Evolutionary conservation across 495 filamentous ascomycete species (phyloP).

Genomic region (Astrocystis sublimbata): DNA sequence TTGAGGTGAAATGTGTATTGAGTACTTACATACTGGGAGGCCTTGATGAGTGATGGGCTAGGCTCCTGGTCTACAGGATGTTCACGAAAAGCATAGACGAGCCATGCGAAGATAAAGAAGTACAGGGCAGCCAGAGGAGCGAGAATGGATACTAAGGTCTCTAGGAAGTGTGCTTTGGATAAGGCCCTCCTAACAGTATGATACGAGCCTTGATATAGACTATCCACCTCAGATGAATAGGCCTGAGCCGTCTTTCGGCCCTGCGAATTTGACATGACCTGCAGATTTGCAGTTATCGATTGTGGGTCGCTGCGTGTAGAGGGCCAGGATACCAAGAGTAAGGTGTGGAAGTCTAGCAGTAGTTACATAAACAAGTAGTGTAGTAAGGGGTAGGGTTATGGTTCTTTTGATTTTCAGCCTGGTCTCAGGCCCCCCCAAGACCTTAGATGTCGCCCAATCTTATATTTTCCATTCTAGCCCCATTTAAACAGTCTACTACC

Average conservation of each 20-base stretch:
- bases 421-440: too few relatives aligned
- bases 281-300: background rate
- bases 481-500: too few relatives aligned
- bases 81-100: background rate
- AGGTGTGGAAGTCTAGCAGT: too few relatives aligned
- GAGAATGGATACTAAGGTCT: background rate
- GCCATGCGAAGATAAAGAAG: background rate
- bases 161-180: background rate
- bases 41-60: background rate
- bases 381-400: too few relatives aligned
- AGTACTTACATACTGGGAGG: background rate
- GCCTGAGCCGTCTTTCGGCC: background rate
- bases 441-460: too few relatives aligned
- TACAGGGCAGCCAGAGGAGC: background rate
- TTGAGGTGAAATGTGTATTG: background rate
- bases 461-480: too few relatives aligned
- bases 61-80: background rate
- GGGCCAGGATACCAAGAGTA: too few relatives aligned
- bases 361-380: too few relatives aligned
- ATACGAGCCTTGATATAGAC: background rate
- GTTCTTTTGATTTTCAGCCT: too few relatives aligned
- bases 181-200: background rate
- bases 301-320: background rate
- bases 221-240: background rate
- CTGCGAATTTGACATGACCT: background rate